Evolutionary conservation across 148 eudicot species (phyloP), one percentile per base, ranked within the genome.

Genomic region (Euryodendron excelsum): DNA sequence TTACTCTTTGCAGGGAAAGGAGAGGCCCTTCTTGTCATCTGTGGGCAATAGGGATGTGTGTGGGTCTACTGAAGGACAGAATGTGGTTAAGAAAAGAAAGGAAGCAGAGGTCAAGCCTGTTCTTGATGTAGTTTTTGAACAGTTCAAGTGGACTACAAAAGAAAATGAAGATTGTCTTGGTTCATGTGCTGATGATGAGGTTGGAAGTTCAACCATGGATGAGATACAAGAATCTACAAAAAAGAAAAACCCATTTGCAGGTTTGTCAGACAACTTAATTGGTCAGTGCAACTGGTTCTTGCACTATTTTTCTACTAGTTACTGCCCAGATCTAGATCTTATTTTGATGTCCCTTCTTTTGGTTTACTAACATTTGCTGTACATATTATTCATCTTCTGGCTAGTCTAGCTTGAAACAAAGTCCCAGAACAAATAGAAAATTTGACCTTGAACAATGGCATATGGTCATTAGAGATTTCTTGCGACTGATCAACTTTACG

Each of bases 121-220:
- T 52, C 78, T 88, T 76, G 95, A 91, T 65, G 87, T 84, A 1
- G 84, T 86, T 65, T 86, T 94, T 76, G 87, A 88, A 76, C 67
- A 84, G 82, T 88, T 92, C 59, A 88, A 87, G 88, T 69, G 83
- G 44, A 73, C 72, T 17, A 48, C 52, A 14, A 78, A 77, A 18
- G 58, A 64, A 10, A 65, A 58, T 28, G 80, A 73, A 55, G 81
- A 66, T 48, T 1, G 17, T 30, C 36, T 1, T n/a, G 34, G n/a
- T 71, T 64, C 71, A 34, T 59, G 50, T 59, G 45, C 47, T 45
- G 44, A 18, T 58, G 72, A 28, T 62, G 86, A 70, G 21, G 73
- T 48, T 27, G 75, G 75, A 31, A 60, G 53, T 56, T 45, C 76
- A 6, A 68, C 11, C 66, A 58, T 44, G 41, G 61, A 62, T 69